These are phyloP conservation scores for Rubroboletus satanas DNA, from an alignment of 768 basidiomycete species.

Conservation along the genomic window DNA sequence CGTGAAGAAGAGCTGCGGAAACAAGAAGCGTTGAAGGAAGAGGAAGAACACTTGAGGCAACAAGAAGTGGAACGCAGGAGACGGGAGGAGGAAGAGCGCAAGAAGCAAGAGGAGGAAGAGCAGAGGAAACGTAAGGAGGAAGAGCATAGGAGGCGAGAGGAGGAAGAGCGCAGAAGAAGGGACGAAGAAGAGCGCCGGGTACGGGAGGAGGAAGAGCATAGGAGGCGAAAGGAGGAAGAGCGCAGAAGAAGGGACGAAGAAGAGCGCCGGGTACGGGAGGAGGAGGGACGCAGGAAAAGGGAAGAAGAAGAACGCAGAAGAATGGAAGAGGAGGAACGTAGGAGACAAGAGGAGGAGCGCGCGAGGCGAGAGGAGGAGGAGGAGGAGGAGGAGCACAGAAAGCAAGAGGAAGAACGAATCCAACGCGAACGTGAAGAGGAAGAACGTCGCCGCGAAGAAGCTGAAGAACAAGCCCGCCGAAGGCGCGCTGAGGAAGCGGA, in stretches of 20 bases:
- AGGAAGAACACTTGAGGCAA: conserved; percentile 25
- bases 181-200: conserved; percentile 19
- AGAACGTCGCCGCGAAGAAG: conserved; percentile 37
- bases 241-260: conserved; percentile 23
- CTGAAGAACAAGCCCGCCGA: conserved; percentile 44
- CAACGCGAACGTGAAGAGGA: conserved; percentile 51
- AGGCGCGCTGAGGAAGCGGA: conserved; percentile 43
- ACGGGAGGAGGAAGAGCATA: conserved; percentile 11
- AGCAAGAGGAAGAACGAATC: conserved; percentile 38
- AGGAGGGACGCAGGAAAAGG: conserved; percentile 6
- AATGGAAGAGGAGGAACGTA: conserved; percentile 24
- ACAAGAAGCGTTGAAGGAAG: background rate
- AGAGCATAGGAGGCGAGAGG: conserved; percentile 28
- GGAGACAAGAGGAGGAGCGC: conserved; percentile 8
- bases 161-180: conserved; percentile 19
- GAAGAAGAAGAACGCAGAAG: conserved; percentile 7
- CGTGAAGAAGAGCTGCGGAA: conserved; percentile 3
- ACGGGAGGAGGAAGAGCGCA: conserved; percentile 21
- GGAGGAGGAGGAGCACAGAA: conserved; percentile 30
- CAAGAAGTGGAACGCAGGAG: conserved; percentile 17
- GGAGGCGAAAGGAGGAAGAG: conserved; percentile 9
- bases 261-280: too few species aligned
- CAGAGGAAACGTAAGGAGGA: background rate
- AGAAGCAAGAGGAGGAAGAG: conserved; percentile 8
- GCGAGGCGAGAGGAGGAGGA: conserved; percentile 14